Base-by-base conservation (phyloP, 257 asterid genomes). In the Fraxinus americana region DNA sequence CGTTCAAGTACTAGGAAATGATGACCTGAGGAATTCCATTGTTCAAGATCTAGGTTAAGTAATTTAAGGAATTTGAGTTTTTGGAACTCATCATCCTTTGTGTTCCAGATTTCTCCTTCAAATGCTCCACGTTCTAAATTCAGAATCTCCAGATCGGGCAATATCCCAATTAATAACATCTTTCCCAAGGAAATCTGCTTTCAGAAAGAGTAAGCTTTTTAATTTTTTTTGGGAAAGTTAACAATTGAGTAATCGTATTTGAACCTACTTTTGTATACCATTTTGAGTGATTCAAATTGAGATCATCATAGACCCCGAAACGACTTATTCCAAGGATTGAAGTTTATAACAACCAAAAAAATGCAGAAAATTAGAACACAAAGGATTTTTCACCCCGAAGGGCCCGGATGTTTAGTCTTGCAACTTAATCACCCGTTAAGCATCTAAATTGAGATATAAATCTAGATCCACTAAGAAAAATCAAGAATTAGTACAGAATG, bases 1-100 rank as follows among this genome's bases (percentile, higher is more conserved):
- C 45, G 61, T 30, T 82, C 72, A 61, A 82, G 85, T 30, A 12
- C 8, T 1, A 77, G 85, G 38, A 82, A 78, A 69, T 73, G 69
- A 59, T 75, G 72, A 29, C 36, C 50, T 5, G 73, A 61, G 8
- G 39, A 30, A 5, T 63, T 78, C 83, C 80, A 82, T 1, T 75
- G 71, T 12, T 39, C 27, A 39, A 78, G 17, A 6, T 63, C 5
- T 11, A 29, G 13, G 1, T 13, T 4, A 4, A 70, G 57, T 27
- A 78, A 16, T 50, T 48, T 67, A 63, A 78, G 25, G 77, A 59
- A 78, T 52, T 63, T 71, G 35, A 78, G 65, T 67, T 72, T 54
- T 16, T 27, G 19, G 57, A 71, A 71, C n/a, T 54, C 76, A 77
- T 32, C 70, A 17, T 77, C 81, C 10, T 12, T 35, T 10, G 66